These are phyloP conservation scores for Pontederia crassipes DNA, from an alignment of 176 grass and related monocot species.

Conservation along the genomic window DNA sequence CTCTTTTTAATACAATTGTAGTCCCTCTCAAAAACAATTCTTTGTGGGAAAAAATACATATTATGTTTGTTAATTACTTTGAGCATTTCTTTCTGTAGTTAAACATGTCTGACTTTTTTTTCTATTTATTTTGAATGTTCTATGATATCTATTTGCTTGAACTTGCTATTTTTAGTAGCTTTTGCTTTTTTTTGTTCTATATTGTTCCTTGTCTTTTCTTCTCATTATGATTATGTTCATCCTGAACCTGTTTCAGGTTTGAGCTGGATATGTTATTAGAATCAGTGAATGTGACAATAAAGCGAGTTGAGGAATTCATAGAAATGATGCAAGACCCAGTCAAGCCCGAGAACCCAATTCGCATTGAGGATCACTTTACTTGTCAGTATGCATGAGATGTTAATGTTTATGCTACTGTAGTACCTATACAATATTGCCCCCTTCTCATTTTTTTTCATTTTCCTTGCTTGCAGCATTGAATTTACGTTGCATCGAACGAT, in stretches of 20 bases:
- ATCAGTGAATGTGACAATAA: constrained; percentile 21
- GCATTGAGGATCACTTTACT: constrained; percentile 16
- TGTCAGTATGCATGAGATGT: constrained; percentile 6
- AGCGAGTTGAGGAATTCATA: constrained; percentile 24
- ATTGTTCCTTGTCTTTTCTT: background rate
- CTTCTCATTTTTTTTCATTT: constrained; percentile 4
- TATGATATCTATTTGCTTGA: background rate
- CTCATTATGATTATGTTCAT: background rate
- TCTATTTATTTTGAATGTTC: too few species aligned
- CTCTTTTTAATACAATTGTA: too few species aligned
- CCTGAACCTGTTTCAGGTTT: constrained; percentile 8
- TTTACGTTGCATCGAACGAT: constrained; percentile 59
- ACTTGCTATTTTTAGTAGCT: background rate
- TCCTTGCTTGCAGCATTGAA: constrained; percentile 38
- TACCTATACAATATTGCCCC: background rate
- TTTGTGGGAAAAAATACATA: background rate
- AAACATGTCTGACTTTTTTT: too few species aligned
- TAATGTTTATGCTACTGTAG: background rate
- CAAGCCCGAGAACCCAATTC: constrained; percentile 16
- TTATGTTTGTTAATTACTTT: background rate
- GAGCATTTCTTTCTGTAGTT: too few species aligned
- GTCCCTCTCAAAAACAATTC: background rate
- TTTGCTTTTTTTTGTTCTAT: background rate
- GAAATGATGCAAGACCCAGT: constrained; percentile 18
- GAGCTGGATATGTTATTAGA: constrained; percentile 30